Evolutionary conservation across 306 rosid genomes (phyloP).

Genomic region (Castanea mollissima): DNA sequence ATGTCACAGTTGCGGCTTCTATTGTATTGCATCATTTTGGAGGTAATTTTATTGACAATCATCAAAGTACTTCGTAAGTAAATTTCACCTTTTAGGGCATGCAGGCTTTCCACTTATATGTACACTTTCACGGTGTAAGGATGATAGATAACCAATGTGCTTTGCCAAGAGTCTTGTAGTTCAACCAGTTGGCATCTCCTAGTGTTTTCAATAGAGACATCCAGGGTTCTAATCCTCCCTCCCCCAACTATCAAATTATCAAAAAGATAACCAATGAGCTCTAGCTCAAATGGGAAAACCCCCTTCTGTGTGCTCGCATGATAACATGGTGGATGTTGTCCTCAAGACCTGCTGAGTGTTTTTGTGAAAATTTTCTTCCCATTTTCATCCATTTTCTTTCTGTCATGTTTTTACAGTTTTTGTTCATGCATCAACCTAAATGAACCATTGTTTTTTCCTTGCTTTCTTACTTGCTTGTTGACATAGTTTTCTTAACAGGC

Average conservation of each 20-base stretch:
- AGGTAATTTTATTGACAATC: conserved; percentile 44
- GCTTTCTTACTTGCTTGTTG: background rate
- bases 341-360: background rate
- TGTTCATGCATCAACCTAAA: no score
- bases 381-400: background rate
- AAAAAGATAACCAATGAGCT: background rate
- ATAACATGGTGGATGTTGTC: background rate
- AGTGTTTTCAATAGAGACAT: no score
- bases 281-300: background rate
- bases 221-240: no score
- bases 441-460: background rate
- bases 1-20: conserved; percentile 93
- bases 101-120: background rate
- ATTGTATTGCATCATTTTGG: conserved; percentile 91
- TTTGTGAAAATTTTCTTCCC: background rate
- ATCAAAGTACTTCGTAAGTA: background rate
- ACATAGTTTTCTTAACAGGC: background rate
- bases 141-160: background rate
- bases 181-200: no score
- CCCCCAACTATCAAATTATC: no score
- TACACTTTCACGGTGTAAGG: background rate
- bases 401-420: no score
- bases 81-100: background rate
- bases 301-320: background rate
- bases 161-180: background rate